Evolutionary conservation across 495 filamentous ascomycete genomes (phyloP), one percentile per base, ranked within the genome.

Genomic region (Bryoglossum gracile): DNA sequence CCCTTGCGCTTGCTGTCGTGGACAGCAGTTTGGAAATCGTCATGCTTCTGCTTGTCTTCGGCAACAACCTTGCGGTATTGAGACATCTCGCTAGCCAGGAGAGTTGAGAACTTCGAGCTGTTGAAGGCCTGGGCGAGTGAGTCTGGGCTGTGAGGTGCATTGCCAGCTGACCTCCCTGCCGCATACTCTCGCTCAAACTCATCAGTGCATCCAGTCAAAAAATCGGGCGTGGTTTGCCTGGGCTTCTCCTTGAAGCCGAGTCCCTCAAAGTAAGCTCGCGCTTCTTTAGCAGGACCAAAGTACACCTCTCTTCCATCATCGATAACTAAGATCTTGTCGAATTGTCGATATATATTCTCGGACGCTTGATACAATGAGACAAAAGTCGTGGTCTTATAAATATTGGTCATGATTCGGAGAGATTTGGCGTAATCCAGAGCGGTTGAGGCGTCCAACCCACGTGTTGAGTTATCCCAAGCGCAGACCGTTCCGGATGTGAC

Each of bases 271-370:
- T 94, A 94, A 4, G 68, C 62, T 43, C 83, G 67, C 5, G 89
- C 89, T 54, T 87, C 79, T 0, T 65, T 60, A 0, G 80, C 62
- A 0, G 84, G 81, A 0, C 89, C 89, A 53, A 88, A 92, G 67
- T 84, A 94, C 2, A 92, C 83, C 60, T 91, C 76, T 11, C 71
- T 76, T 13, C 89, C 89, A 23, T 76, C 73, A 49, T 94, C 84
- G 40, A 95, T 85, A 14, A 94, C 82, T 22, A 91, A 63, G 4
- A 92, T 86, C 57, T 92, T 94, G 67, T 95, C 89, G 54, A 95
- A 95, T 38, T 83, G 78, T 22, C 73, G 75, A 65, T 91, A 94
- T 43, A 94, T 94, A 53, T 77, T 84, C 62, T 94, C 86, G 3
- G 79, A 83, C 0, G 87, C 84, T 59, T 94, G 88, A 61, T 94